phyloP scores from a whole-genome alignment of 2,329 filamentous ascomycete genomes.

The Neoarthrinium moseri region DNA sequence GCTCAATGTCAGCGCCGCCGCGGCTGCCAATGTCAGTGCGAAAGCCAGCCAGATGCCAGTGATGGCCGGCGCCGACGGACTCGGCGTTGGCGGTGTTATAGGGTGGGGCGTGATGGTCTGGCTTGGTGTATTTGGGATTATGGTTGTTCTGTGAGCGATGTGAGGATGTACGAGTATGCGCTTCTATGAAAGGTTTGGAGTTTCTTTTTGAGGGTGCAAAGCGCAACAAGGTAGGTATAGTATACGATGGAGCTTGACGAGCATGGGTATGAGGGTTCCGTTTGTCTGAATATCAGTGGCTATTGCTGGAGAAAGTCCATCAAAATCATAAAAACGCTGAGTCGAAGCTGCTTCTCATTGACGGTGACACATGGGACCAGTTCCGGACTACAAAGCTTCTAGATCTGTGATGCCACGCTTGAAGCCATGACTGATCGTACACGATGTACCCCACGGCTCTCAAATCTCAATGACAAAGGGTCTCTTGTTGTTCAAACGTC shows the following conservation, averaged over 20 bases:
- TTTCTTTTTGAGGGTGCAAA: not conserved
- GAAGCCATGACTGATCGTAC: too few relatives aligned
- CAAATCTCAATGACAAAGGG: conserved; percentile 28
- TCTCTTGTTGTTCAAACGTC: conserved; percentile 39
- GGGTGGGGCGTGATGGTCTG: conserved; percentile 20
- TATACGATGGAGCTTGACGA: too few relatives aligned
- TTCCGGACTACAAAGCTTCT: too few relatives aligned
- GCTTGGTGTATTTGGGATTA: conserved; percentile 20
- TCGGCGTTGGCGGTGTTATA: conserved; percentile 8
- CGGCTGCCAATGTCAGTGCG: conserved; percentile 6
- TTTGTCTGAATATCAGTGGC: conserved; percentile 3
- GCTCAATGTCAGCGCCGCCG: conserved; percentile 10
- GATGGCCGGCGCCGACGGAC: conserved; percentile 2
- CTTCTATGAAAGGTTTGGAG: not conserved
- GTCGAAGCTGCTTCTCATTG: not conserved
- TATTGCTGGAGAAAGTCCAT: too few relatives aligned
- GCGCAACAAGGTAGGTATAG: too few relatives aligned
- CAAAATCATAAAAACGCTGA: too few relatives aligned
- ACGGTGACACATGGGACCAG: not conserved
- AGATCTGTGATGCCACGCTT: too few relatives aligned
- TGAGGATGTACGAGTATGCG: not conserved
- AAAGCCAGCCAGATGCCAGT: not conserved
- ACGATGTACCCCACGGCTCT: not conserved
- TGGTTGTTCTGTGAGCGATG: conserved; percentile 20
- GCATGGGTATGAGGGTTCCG: not conserved